Conservation (phyloP, 2,329 filamentous ascomycete genomes). For the Colletotrichum destructivum region DNA sequence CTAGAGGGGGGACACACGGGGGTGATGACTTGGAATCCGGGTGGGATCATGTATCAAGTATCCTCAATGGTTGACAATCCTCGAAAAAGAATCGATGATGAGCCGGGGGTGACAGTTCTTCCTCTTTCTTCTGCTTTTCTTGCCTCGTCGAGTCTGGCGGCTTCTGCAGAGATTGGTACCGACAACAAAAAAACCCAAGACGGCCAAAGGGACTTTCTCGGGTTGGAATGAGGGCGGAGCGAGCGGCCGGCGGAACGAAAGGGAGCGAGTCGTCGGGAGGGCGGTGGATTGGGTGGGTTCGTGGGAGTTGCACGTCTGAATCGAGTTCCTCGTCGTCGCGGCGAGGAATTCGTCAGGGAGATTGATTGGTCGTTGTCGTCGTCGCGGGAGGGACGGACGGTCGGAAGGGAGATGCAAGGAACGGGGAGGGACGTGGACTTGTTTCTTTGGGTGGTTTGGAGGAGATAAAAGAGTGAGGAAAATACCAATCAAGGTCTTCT, state of each 20-base stretch:
- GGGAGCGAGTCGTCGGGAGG: constrained; percentile 52
- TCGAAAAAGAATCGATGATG: not conserved
- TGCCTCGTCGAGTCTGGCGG: constrained; percentile 6
- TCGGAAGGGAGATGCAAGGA: constrained; percentile 37
- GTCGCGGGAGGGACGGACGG: constrained; percentile 31
- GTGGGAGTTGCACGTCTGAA: constrained; percentile 47
- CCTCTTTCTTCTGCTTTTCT: constrained; percentile 3
- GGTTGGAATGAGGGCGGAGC: constrained; percentile 39
- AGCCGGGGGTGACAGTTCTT: not conserved
- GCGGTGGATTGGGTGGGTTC: constrained; percentile 41
- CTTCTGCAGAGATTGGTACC: too few species aligned
- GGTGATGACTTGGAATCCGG: constrained; percentile 37
- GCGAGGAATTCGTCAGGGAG: constrained; percentile 58
- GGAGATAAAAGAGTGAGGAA: constrained; percentile 46
- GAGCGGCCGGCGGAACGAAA: constrained; percentile 49
- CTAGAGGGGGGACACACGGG: constrained; percentile 4
- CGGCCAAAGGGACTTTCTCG: constrained; percentile 22
- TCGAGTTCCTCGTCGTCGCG: constrained; percentile 60
- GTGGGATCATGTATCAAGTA: constrained; percentile 39
- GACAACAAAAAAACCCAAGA: constrained; percentile 44
- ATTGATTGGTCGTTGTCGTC: constrained; percentile 25
- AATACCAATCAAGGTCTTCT: constrained; percentile 59
- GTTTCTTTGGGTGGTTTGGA: not conserved
- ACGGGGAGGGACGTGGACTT: constrained; percentile 29
- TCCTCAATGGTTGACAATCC: constrained; percentile 1